phyloP scores from a whole-genome alignment of 345 rosid genomes.

The Hirschfeldia incana region DNA sequence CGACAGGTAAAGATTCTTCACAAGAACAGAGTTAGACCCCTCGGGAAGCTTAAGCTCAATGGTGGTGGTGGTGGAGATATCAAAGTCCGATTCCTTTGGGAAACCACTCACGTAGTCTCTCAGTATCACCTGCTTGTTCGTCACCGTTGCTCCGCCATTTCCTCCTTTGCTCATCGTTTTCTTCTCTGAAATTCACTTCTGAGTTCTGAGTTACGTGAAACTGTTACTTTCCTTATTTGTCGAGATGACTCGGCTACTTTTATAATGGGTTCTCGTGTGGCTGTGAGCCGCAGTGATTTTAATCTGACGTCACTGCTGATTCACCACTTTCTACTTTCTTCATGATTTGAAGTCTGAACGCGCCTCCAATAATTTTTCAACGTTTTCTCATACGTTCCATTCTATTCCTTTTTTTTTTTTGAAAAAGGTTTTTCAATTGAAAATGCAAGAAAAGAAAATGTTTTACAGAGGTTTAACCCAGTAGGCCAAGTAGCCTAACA shows the following conservation, averaged over 20 bases:
- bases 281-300: background rate
- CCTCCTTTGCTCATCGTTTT: conserved; percentile 15
- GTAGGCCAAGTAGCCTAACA: no score
- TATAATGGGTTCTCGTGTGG: conserved; percentile 7
- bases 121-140: conserved; percentile 52
- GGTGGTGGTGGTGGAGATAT: conserved; percentile 27
- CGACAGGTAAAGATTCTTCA: conserved; percentile 60
- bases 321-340: background rate
- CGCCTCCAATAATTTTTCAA: background rate
- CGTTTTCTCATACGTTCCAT: background rate
- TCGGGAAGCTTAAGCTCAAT: conserved; percentile 35
- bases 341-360: background rate
- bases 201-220: background rate
- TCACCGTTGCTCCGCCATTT: conserved; percentile 25
- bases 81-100: conserved; percentile 52
- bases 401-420: no score
- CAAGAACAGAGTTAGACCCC: conserved; percentile 39
- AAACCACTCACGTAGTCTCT: conserved; percentile 45
- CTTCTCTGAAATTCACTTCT: conserved; percentile 16
- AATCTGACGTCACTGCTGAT: conserved; percentile 24
- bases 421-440: no score
- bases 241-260: background rate
- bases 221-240: background rate
- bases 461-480: no score
- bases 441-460: no score